phyloP scores from a whole-genome alignment of 768 basidiomycete species.

The Lactifluus rugatus region DNA sequence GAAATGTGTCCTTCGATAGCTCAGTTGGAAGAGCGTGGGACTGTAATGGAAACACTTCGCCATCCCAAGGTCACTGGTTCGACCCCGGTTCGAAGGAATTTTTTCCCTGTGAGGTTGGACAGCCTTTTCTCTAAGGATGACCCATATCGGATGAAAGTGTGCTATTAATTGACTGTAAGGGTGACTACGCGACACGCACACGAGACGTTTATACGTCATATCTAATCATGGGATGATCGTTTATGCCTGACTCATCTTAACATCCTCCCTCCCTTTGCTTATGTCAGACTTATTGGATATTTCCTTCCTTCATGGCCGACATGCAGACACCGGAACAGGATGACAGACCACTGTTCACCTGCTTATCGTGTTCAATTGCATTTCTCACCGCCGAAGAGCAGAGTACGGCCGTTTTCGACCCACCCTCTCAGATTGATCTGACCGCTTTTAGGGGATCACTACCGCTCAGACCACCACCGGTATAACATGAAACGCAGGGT shows the following conservation, averaged over 20 bases:
- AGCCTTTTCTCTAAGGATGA: background rate
- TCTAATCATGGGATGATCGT: background rate
- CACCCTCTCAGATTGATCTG: background rate
- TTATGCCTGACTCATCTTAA: background rate
- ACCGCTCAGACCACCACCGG: slow-evolving; percentile 88
- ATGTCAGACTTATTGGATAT: background rate
- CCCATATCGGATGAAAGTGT: background rate
- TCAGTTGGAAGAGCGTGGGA: slow-evolving; percentile 19
- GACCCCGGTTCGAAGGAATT: slow-evolving; percentile 18
- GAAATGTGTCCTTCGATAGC: slow-evolving; percentile 8
- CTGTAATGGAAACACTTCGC: slow-evolving; percentile 9
- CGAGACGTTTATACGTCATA: background rate
- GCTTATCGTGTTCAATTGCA: slow-evolving; percentile 83
- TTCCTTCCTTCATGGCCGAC: slow-evolving; percentile 14
- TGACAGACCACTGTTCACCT: slow-evolving; percentile 54
- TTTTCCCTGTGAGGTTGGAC: background rate
- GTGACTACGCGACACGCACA: background rate
- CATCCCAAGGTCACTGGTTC: slow-evolving; percentile 19
- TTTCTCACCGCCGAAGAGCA: slow-evolving; percentile 79
- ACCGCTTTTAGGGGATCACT: slow-evolving; percentile 58
- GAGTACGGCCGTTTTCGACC: slow-evolving; percentile 37
- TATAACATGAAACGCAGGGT: slow-evolving; percentile 98
- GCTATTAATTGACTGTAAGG: background rate
- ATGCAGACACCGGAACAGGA: slow-evolving; percentile 7
- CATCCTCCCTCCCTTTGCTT: background rate